Percentiles rank a stretch among this genome's conserved stretches.
These are phyloP conservation scores for Sporothrix sp. DNA, from an alignment of 2,329 filamentous ascomycete species.

Conservation along the genomic window DNA sequence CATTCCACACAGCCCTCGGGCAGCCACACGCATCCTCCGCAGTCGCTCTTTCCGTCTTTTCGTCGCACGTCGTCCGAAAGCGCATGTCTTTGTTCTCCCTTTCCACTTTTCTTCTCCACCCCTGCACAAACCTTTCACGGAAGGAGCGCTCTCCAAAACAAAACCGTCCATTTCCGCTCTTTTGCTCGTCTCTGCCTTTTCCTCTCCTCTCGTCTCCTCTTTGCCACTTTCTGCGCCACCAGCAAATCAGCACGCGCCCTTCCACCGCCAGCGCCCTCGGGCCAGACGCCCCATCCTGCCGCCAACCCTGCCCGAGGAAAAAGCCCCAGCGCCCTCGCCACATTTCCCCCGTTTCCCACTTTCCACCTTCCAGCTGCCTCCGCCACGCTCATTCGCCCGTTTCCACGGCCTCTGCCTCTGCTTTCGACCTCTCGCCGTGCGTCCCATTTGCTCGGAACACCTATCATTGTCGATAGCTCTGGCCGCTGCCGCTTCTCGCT, in stretches of 20 bases:
- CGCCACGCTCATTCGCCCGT: slow-evolving; percentile 4
- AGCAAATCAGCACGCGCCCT: slow-evolving; percentile 43
- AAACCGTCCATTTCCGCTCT: not conserved
- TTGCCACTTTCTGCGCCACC: not conserved
- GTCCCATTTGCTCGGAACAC: slow-evolving; percentile 28
- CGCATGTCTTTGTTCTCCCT: not conserved
- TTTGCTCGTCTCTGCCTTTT: not conserved
- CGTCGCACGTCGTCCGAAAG: no score
- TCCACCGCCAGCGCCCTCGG: slow-evolving; percentile 26
- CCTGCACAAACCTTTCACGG: not conserved
- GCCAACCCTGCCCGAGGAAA: not conserved
- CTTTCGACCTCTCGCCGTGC: not conserved
- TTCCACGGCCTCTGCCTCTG: not conserved
- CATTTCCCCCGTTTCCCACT: not conserved
- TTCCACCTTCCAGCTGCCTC: not conserved
- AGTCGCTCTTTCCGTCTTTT: no score
- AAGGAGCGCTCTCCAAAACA: no score
- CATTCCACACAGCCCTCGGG: not conserved
- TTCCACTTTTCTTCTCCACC: not conserved
- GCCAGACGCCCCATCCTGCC: not conserved
- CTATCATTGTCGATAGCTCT: slow-evolving; percentile 42
- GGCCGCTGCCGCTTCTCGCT: slow-evolving; percentile 21
- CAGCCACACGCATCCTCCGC: no score
- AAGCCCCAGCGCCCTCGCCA: not conserved
- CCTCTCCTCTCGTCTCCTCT: not conserved